Evolutionary conservation across 2,329 filamentous ascomycete species (phyloP), one percentile per base, ranked within the genome.

Genomic region (Fusarium avenaceum): DNA sequence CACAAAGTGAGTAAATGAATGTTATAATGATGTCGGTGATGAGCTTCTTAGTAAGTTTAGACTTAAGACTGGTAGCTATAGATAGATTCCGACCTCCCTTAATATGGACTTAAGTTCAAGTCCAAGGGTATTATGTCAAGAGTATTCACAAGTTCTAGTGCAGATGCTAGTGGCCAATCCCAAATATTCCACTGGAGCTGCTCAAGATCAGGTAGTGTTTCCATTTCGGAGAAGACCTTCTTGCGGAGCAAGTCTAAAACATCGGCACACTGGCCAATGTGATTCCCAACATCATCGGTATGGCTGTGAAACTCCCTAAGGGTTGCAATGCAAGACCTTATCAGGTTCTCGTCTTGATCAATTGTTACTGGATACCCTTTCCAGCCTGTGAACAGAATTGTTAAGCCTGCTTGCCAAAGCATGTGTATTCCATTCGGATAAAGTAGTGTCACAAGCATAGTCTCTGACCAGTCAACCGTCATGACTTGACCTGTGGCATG

Each of bases 81-180:
- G 2, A 24, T 24, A 2, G 24, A 24, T 24, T 24, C 7, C 24
- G 7, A 6, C 24, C 24, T 7, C 7, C 24, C 24, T 24, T 24
- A 32, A 17, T 62, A 42, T 14, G 42, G 44, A 24, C 47, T 20
- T 17, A 54, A 32, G 17, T 62, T 45, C 17, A 74, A 35, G 26
- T 74, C 70, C n/a, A 73, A 42, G 15, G 72, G 68, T n/a, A 65
- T 59, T 13, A 63, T 53, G 46, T 75, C 64, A 33, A 74, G 45
- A 4, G 66, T 71, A 28, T 75, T 74, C 15, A 67, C 59, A 10
- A 75, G 67, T 33, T 75, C 71, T 38, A 74, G 28, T 2, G 67
- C 71, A 7, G 72, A 75, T 19, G 58, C 73, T 60, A 75, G 71
- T 1, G 73, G 73, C 72, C 71, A 75, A 10, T 75, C 69, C 73